Conservation (phyloP, 306 rosid genomes). For the Lithocarpus polystachyus region DNA sequence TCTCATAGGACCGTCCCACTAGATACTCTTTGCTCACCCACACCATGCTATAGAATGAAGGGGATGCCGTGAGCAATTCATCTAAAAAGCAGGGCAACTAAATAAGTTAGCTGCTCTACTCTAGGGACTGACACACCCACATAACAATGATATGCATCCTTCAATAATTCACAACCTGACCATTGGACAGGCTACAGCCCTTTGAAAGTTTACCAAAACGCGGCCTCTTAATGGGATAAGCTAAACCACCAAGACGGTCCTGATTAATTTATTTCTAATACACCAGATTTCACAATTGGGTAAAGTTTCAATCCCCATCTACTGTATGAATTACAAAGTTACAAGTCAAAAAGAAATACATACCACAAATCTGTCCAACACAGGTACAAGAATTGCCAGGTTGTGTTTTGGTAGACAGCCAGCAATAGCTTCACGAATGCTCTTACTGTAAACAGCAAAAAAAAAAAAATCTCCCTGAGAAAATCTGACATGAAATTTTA, state of each 20-base stretch:
- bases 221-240: not conserved
- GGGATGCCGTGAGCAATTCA: not conserved
- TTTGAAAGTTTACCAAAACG: not conserved
- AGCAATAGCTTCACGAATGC: conserved; percentile 41
- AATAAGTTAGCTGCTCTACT: not conserved
- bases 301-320: not conserved
- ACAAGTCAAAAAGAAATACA: conserved; percentile 17
- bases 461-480: not conserved
- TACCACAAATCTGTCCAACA: conserved; percentile 98
- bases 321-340: not conserved
- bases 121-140: no score
- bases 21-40: not conserved
- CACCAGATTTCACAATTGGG: not conserved
- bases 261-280: not conserved
- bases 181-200: no score
- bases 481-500: conserved; percentile 1
- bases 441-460: conserved; percentile 34
- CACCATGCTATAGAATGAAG: not conserved
- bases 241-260: not conserved
- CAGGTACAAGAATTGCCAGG: conserved; percentile 81
- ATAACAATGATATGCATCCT: no score
- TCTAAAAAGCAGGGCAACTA: not conserved
- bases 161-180: no score
- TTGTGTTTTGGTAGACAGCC: conserved; percentile 59
- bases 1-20: no score